Evolutionary conservation across 306 rosid genomes (phyloP), one percentile per base, ranked within the genome.

Genomic region (Vigna unguiculata): DNA sequence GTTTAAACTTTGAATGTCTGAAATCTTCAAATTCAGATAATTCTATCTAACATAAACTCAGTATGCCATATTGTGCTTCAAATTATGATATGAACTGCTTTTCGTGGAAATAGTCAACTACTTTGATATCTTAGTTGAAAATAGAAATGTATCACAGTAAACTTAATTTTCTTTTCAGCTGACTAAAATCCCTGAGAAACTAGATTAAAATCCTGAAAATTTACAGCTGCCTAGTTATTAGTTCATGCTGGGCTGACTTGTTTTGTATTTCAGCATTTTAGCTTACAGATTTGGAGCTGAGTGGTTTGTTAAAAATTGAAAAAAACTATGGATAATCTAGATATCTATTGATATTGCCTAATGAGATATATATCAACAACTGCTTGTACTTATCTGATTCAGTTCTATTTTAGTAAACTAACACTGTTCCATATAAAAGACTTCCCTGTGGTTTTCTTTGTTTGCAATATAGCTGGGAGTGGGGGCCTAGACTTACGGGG

Each of bases 281-380:
- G 46, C 47, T 49, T 41, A 38, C 46, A 4, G 36, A 4, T 60
- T 34, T 69, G 61, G 45, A 20, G 53, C 43, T 78, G 51, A 14
- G 62, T 69, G 32, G 58, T 57, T 67, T 67, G 67, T 66, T 54
- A 25, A 12, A 16, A 78, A 13, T 57, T 77, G 61, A 69, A 69
- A 59, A 38, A 45, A 43, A 19, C 19, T 78, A 45, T 57, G 21
- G 48, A 38, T 55, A 45, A 19, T 69, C 28, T 77, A 47, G 68
- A 24, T 17, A 54, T 57, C 40, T 53, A 13, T 32, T 10, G 19
- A 25, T 21, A 46, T 57, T 53, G n/a, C 75, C 17, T 38, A 52
- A 65, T 64, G 45, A 14, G 45, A 40, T 40, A 2, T 19, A 34
- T 10, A 21, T 47, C 34, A 46, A 17, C 32, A 15, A 40, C 20